Evolutionary conservation across 2,329 filamentous ascomycete genomes (phyloP).

Genomic region (Gyromitra esculenta): DNA sequence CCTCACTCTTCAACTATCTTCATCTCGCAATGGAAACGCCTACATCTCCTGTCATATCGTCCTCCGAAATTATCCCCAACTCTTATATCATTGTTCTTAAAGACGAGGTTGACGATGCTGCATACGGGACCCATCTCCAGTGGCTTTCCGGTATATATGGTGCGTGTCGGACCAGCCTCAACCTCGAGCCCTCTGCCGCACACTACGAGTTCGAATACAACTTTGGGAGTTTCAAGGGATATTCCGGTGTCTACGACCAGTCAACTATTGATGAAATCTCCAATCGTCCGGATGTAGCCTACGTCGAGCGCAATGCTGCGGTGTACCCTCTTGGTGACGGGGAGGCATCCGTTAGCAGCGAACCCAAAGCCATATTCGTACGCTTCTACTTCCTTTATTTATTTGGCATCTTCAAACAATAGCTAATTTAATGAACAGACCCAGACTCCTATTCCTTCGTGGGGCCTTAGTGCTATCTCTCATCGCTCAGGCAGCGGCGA

Average conservation of each 20-base stretch:
- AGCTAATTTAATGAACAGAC: not conserved
- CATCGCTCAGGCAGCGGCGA: not conserved
- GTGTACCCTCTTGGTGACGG: too few relatives aligned
- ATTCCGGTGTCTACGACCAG: not conserved
- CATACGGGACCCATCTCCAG: too few relatives aligned
- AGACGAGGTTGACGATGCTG: constrained; percentile 19
- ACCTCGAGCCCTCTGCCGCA: too few relatives aligned
- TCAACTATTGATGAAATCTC: not conserved
- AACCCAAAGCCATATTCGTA: not conserved
- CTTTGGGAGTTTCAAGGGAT: not conserved
- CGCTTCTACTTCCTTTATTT: not conserved
- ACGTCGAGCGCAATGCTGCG: too few relatives aligned
- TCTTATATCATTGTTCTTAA: constrained; percentile 54
- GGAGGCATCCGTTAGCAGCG: too few relatives aligned
- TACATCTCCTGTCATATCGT: too few relatives aligned
- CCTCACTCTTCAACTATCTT: too few relatives aligned
- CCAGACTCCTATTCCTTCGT: not conserved
- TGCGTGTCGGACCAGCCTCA: too few relatives aligned
- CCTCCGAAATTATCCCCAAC: constrained; percentile 42
- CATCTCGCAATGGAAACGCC: too few relatives aligned
- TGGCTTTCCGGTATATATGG: too few relatives aligned
- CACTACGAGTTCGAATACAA: not conserved
- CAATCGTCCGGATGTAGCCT: too few relatives aligned
- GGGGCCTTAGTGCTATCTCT: not conserved
- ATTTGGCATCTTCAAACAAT: not conserved